Evolutionary conservation across 1,284 basidiomycete genomes (phyloP), one percentile per base, ranked within the genome.

Genomic region (Cryptococcus floricola): DNA sequence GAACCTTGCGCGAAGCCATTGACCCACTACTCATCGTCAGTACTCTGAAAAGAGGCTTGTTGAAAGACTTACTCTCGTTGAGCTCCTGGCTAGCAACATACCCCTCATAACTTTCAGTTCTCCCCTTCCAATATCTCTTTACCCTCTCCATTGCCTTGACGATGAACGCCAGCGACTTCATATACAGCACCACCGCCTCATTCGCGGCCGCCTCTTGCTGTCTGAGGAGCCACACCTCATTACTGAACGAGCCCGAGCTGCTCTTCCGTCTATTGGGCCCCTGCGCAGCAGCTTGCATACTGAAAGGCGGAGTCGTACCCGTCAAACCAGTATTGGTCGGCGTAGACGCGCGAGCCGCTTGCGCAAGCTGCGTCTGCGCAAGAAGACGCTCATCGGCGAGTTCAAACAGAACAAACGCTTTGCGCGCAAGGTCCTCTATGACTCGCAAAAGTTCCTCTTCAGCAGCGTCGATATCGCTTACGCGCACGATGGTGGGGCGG

Each of bases 381-480:
- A 84, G 85, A 60, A 95, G 87, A 83, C 93, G 90, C 73, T 88
- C 85, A 75, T 98, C 94, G 38, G 90, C 95, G 83, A 94, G 94
- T 62, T 90, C 87, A 52, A 88, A 88, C 53, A 98, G 79, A 39
- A 95, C 91, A 61, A 90, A 88, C 25, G 94, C 93, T 82, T 98
- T 98, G 80, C 96, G 91, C 10, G 92, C 94, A 0, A 93, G 77
- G 61, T 95, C 89, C 71, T 97, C 93, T 41, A 98, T 79, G 19
- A 77, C 75, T 2, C 80, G 83, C 10, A 97, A 78, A 8, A 98
- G 76, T 56, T 84, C 84, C 57, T 91, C 88, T 65, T 97, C 93
- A 50, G 87, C 79, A 0, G 89, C 86, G 66, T 94, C 88, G 25
- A 72, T 64, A 48, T 71, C 69, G 25, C 59, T 61, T 1, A 60